A percentile compares a stretch with the other conserved stretches of the same genome.
phyloP scores from a whole-genome alignment of 2,329 filamentous ascomycete genomes.

The Pseudogymnoascus sp. region DNA sequence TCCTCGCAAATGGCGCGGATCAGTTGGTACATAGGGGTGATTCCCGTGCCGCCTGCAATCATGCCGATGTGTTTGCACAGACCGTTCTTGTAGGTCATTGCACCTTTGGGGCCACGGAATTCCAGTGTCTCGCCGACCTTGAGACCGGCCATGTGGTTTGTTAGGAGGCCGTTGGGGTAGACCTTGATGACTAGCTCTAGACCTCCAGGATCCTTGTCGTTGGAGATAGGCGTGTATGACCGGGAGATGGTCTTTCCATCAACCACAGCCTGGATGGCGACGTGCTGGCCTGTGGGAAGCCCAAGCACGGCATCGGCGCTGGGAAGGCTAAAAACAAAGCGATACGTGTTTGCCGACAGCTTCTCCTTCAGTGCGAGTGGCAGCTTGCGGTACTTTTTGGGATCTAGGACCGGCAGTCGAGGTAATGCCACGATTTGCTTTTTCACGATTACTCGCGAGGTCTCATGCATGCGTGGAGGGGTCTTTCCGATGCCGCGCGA shows the following conservation, averaged over 20 bases:
- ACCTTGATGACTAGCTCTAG: slow-evolving; percentile 45
- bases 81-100: slow-evolving; percentile 42
- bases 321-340: slow-evolving; percentile 29
- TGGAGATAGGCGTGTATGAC: slow-evolving; percentile 40
- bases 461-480: neutral
- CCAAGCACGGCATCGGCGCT: slow-evolving; percentile 27
- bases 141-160: slow-evolving; percentile 40
- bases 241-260: slow-evolving; percentile 29
- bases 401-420: slow-evolving; percentile 11
- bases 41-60: slow-evolving; percentile 46
- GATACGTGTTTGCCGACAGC: slow-evolving; percentile 16
- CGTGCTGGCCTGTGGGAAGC: slow-evolving; percentile 36
- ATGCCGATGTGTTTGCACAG: slow-evolving; percentile 43
- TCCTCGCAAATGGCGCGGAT: slow-evolving; percentile 58
- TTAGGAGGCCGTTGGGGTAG: slow-evolving; percentile 46
- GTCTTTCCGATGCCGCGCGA: neutral
- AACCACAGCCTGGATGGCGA: slow-evolving; percentile 31
- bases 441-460: neutral
- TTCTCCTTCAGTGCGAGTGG: slow-evolving; percentile 16
- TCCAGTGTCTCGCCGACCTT: slow-evolving; percentile 41
- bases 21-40: slow-evolving; percentile 53
- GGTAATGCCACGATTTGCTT: neutral
- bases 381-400: slow-evolving; percentile 17
- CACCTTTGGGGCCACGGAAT: slow-evolving; percentile 49
- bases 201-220: slow-evolving; percentile 40